Conservation (phyloP, 352 stramenopile genomes). For the Pythium insidiosum region DNA sequence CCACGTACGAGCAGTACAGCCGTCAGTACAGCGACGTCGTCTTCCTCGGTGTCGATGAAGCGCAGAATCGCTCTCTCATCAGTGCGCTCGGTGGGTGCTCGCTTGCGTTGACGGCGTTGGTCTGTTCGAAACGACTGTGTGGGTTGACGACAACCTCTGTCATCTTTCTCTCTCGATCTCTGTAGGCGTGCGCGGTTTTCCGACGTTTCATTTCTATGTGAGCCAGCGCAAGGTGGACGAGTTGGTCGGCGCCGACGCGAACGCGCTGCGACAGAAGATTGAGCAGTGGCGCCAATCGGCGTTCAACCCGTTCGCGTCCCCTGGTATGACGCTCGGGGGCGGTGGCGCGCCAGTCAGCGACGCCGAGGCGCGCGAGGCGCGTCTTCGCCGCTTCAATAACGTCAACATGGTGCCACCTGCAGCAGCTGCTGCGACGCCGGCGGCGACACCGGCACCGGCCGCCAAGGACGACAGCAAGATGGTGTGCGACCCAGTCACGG, state of each 20-base stretch:
- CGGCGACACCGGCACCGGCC: conserved; percentile 8
- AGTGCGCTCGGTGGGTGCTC: conserved; percentile 32
- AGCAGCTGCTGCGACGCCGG: conserved; percentile 7
- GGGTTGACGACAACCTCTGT: neutral
- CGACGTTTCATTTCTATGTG: conserved; percentile 90
- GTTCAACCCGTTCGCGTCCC: conserved; percentile 81
- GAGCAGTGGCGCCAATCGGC: conserved; percentile 81
- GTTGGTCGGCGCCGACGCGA: conserved; percentile 78
- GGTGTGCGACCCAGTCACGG: conserved; percentile 62
- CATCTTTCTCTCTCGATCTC: no score
- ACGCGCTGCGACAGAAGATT: conserved; percentile 79
- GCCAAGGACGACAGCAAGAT: conserved; percentile 32
- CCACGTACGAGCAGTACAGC: conserved; percentile 72
- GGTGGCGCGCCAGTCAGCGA: conserved; percentile 21
- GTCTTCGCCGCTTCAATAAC: conserved; percentile 70
- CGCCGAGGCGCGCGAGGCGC: conserved; percentile 52
- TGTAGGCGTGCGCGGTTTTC: conserved; percentile 75
- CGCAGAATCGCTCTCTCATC: conserved; percentile 80
- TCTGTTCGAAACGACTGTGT: neutral
- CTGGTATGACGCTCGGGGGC: conserved; percentile 54
- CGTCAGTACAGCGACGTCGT: conserved; percentile 80
- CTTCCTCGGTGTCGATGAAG: conserved; percentile 85
- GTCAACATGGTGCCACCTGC: conserved; percentile 42
- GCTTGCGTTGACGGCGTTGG: neutral
- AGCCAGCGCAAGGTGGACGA: conserved; percentile 85